Conservation (phyloP, 331 rosid genomes). For the Dryas integrifolia region DNA sequence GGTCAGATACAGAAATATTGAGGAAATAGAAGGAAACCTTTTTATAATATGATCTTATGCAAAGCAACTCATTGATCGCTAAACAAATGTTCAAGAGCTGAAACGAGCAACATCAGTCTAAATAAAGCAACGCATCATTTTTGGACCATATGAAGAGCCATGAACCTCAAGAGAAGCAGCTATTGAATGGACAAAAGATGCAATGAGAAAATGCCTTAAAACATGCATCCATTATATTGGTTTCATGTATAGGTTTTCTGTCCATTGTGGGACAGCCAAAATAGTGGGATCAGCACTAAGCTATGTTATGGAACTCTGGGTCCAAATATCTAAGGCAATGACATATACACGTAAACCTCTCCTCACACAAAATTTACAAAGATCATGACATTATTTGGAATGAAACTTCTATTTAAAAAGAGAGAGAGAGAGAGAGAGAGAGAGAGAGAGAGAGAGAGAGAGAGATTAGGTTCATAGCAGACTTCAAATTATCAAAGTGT, state of each 20-base stretch:
- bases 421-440: constrained; percentile 14
- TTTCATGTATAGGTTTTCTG: neutral
- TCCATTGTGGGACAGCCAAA: neutral
- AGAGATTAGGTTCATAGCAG: constrained; percentile 3
- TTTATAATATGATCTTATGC: neutral
- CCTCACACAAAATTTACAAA: neutral
- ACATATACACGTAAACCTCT: neutral
- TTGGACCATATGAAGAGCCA: constrained; percentile 3
- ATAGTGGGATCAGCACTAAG: neutral
- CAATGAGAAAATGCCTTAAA: neutral
- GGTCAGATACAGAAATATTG: constrained; percentile 26
- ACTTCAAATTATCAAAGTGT: constrained; percentile 23
- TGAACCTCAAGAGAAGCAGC: neutral
- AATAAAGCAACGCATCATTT: neutral
- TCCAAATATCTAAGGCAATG: constrained; percentile 1
- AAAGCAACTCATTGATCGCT: neutral
- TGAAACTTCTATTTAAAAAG: neutral
- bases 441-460: constrained; percentile 7
- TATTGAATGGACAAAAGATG: neutral
- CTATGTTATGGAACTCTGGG: neutral
- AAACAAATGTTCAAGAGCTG: neutral
- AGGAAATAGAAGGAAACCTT: constrained; percentile 18
- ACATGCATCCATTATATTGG: neutral
- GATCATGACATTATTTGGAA: neutral
- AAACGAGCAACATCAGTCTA: neutral